Evolutionary conservation across 306 rosid species (phyloP).

Genomic region (Prinsepia uniflora): DNA sequence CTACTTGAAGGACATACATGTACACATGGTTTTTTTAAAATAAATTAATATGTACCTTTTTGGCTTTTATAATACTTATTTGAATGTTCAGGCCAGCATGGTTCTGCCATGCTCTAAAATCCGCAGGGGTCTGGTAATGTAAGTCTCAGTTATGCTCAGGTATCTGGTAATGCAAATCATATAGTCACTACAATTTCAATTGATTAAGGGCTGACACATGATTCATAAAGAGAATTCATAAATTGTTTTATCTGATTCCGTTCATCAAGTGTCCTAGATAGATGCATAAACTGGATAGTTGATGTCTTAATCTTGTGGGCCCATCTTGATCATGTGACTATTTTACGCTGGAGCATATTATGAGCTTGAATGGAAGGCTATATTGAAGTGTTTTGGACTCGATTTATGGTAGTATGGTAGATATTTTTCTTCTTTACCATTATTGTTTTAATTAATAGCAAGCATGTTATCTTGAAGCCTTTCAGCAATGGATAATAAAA

Average conservation of each 20-base stretch:
- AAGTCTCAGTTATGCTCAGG: neutral
- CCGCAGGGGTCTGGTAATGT: neutral
- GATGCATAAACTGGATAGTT: neutral
- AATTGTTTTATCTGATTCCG: neutral
- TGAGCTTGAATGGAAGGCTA: too few relatives aligned
- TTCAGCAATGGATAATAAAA: neutral
- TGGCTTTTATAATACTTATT: neutral
- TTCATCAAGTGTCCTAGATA: neutral
- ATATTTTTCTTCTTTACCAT: neutral
- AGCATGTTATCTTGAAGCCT: neutral
- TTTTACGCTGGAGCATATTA: neutral
- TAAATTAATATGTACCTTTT: neutral
- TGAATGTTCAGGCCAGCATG: neutral
- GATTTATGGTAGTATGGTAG: neutral
- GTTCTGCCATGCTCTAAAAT: neutral
- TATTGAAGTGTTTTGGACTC: neutral
- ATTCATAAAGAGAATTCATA: neutral
- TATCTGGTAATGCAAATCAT: neutral
- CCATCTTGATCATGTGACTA: neutral
- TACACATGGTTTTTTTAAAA: neutral
- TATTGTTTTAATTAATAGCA: neutral
- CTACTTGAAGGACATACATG: neutral
- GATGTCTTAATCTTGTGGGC: neutral
- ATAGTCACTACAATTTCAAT: neutral
- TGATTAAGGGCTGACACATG: neutral